Conservation (phyloP, 2,329 filamentous ascomycete genomes). For the Apiospora hydei region DNA sequence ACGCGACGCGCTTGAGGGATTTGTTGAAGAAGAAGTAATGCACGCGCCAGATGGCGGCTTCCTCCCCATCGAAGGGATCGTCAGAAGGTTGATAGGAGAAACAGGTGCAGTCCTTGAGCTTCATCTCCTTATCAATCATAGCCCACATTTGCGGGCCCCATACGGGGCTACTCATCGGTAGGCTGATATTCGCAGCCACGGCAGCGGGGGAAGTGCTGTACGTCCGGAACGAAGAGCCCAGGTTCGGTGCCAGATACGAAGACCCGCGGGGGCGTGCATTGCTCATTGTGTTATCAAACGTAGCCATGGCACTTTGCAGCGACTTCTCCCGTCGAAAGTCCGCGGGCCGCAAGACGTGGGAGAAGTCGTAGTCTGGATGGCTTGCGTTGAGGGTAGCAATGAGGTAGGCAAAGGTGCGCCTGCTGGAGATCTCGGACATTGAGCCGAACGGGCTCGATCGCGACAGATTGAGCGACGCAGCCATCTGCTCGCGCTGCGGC, state of each 20-base stretch:
- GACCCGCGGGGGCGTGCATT: slow-evolving; percentile 76
- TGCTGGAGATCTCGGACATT: slow-evolving; percentile 85
- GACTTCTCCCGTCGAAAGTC: slow-evolving; percentile 90
- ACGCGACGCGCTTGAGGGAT: slow-evolving; percentile 87
- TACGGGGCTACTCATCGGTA: slow-evolving; percentile 60
- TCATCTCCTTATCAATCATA: slow-evolving; percentile 93
- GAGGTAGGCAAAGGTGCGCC: slow-evolving; percentile 92
- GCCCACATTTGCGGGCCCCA: slow-evolving; percentile 95
- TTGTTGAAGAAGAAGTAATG: slow-evolving; percentile 99
- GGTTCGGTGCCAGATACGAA: slow-evolving; percentile 42
- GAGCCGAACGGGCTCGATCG: slow-evolving; percentile 92
- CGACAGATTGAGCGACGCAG: slow-evolving; percentile 75
- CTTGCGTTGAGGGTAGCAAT: slow-evolving; percentile 97
- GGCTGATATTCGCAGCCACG: slow-evolving; percentile 46
- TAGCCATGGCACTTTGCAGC: slow-evolving; percentile 82
- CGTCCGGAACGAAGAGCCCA: slow-evolving; percentile 50
- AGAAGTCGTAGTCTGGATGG: slow-evolving; percentile 97
- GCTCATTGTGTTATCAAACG: slow-evolving; percentile 85
- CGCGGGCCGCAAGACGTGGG: slow-evolving; percentile 83
- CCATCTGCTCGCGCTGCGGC: slow-evolving; percentile 76
- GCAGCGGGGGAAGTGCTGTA: slow-evolving; percentile 46
- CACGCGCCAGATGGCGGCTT: slow-evolving; percentile 91
- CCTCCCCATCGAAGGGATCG: slow-evolving; percentile 90
- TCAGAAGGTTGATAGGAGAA: slow-evolving; percentile 91
- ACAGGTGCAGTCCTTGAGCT: slow-evolving; percentile 83